Percentiles rank a stretch among this genome's conserved stretches.
phyloP scores from a whole-genome alignment of 495 filamentous ascomycete genomes.

The Lasiosphaeria hispida region DNA sequence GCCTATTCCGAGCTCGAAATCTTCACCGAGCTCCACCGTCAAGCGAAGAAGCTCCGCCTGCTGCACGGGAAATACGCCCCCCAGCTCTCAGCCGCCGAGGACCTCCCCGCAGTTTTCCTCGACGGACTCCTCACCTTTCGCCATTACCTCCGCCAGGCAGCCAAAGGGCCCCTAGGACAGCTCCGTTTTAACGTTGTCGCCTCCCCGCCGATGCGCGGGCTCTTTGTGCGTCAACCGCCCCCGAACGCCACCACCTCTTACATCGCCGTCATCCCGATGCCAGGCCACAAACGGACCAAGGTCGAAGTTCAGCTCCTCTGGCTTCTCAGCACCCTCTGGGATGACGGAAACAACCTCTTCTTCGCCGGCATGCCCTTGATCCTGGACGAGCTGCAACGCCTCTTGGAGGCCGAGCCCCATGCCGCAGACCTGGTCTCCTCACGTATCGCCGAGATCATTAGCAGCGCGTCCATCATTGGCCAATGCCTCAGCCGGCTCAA shows the following conservation, averaged over 20 bases:
- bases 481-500: too few species aligned
- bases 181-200: too few species aligned
- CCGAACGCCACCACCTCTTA: conserved; percentile 22
- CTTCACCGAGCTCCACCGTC: conserved; percentile 17
- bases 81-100: background rate
- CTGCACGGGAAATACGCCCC: conserved; percentile 8
- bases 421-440: too few species aligned
- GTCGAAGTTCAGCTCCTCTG: conserved; percentile 47
- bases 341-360: conserved; percentile 33
- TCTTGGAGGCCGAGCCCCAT: too few species aligned
- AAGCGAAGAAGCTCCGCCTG: conserved; percentile 6
- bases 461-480: too few species aligned
- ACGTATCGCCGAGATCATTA: too few species aligned
- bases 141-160: too few species aligned
- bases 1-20: conserved; percentile 10
- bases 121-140: background rate
- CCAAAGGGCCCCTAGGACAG: too few species aligned
- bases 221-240: background rate
- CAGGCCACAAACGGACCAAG: too few species aligned
- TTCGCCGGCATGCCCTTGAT: conserved; percentile 43
- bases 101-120: conserved; percentile 11
- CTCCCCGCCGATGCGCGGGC: too few species aligned
- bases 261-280: too few species aligned
- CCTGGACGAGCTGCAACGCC: conserved; percentile 41
- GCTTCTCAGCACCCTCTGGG: conserved; percentile 35